Conservation (phyloP, 2,329 filamentous ascomycete species). For the Fusarium liriodendri region DNA sequence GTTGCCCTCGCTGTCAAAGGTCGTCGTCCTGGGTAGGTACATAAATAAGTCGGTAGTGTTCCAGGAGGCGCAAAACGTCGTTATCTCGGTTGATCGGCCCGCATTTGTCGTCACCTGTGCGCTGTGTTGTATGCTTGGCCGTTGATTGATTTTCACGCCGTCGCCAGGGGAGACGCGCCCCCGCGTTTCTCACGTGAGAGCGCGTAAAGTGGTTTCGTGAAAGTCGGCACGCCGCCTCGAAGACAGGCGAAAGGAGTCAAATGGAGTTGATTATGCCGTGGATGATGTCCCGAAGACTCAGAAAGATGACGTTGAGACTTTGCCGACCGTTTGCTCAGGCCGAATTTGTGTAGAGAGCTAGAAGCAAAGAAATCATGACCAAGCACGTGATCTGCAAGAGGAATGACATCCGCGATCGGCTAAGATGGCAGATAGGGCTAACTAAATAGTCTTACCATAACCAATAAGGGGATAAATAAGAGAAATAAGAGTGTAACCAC, state of each 20-base stretch:
- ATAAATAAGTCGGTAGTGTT: not conserved
- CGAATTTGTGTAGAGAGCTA: not conserved
- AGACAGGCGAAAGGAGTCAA: not conserved
- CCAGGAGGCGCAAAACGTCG: not conserved
- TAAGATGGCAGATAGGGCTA: too few species aligned
- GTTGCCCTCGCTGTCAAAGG: conserved; percentile 17
- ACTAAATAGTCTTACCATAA: too few species aligned
- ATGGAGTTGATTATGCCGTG: not conserved
- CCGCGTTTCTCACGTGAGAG: conserved; percentile 49
- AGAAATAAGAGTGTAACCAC: too few species aligned
- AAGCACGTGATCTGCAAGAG: conserved; percentile 22
- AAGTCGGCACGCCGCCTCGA: not conserved
- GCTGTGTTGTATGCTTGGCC: not conserved
- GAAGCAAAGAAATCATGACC: not conserved
- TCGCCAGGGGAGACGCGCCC: conserved; percentile 42
- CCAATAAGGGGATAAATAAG: too few species aligned
- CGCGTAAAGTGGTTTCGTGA: conserved; percentile 47
- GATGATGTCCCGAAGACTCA: not conserved
- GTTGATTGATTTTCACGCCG: conserved; percentile 35
- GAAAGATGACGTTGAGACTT: not conserved
- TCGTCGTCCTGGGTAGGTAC: not conserved
- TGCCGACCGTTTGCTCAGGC: not conserved
- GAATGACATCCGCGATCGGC: too few species aligned
- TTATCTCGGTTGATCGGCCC: conserved; percentile 11
- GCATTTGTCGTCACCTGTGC: conserved; percentile 16